A percentile compares a stretch with the other conserved stretches of the same genome.
Conservation (phyloP, 768 basidiomycete genomes). For the Phaffia tasmanica region DNA sequence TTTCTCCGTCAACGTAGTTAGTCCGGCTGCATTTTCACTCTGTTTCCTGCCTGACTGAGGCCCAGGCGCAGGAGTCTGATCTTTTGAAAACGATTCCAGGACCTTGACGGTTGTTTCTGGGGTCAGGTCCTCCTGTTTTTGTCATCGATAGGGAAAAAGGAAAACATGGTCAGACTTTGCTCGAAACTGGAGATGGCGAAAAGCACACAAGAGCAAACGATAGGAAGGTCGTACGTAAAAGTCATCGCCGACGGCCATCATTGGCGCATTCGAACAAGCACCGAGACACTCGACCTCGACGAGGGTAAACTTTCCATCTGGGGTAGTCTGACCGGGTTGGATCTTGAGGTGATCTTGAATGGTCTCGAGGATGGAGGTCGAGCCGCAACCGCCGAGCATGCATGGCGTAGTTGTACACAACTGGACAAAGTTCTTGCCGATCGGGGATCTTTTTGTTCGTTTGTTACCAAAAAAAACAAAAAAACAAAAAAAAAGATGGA, state of each 20-base stretch:
- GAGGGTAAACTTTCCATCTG: slow-evolving; percentile 91
- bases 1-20: slow-evolving; percentile 67
- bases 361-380: slow-evolving; percentile 76
- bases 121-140: slow-evolving; percentile 41
- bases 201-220: background rate
- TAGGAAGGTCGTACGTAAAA: slow-evolving; percentile 61
- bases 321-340: slow-evolving; percentile 81
- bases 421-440: slow-evolving; percentile 65
- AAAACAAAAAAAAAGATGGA: too few relatives aligned
- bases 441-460: slow-evolving; percentile 2
- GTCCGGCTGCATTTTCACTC: slow-evolving; percentile 83
- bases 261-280: slow-evolving; percentile 82
- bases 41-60: slow-evolving; percentile 79
- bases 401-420: slow-evolving; percentile 99
- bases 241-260: slow-evolving; percentile 91
- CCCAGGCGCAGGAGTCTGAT: slow-evolving; percentile 81
- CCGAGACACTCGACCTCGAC: slow-evolving; percentile 98
- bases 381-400: slow-evolving; percentile 68
- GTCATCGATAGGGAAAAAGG: background rate
- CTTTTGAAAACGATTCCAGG: slow-evolving; percentile 42
- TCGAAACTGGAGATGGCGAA: background rate
- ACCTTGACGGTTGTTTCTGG: slow-evolving; percentile 42
- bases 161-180: background rate
- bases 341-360: slow-evolving; percentile 73
- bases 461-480: too few relatives aligned